A percentile compares a stretch with the other conserved stretches of the same genome.
phyloP scores from a whole-genome alignment of 169 alveolate species.

The Eimeria acervulina region DNA sequence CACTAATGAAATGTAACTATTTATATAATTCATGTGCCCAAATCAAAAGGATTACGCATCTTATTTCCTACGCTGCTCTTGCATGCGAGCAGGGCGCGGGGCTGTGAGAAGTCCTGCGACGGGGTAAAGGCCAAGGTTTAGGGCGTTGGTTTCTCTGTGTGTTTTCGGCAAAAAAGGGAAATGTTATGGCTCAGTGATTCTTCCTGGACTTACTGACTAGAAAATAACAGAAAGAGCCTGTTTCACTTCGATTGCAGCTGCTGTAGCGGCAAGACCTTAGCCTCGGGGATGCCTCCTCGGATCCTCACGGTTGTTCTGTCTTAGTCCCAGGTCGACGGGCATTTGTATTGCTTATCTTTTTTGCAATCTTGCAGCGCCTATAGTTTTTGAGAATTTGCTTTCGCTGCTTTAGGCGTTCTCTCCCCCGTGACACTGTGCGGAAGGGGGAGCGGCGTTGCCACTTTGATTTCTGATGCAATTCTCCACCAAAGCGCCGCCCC shows the following conservation, averaged over 20 bases:
- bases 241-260: neutral
- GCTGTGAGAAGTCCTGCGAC: neutral
- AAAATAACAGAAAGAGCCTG: neutral
- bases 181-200: neutral
- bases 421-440: neutral
- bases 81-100: slow-evolving; percentile 55
- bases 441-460: neutral
- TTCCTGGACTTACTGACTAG: neutral
- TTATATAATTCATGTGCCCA: neutral
- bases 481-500: slow-evolving; percentile 69
- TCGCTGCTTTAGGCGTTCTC: neutral
- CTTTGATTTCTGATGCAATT: slow-evolving; percentile 58
- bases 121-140: neutral
- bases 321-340: neutral
- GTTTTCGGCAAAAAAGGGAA: neutral
- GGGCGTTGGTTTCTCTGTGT: neutral
- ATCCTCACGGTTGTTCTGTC: neutral
- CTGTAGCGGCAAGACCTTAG: neutral
- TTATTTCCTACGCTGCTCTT: neutral
- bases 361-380: neutral
- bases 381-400: neutral
- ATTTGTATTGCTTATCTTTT: neutral
- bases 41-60: neutral
- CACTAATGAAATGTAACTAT: neutral
- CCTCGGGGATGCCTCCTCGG: neutral